phyloP scores from a whole-genome alignment of 176 grass and related monocot genomes.

The Echinochloa phyllopogon region DNA sequence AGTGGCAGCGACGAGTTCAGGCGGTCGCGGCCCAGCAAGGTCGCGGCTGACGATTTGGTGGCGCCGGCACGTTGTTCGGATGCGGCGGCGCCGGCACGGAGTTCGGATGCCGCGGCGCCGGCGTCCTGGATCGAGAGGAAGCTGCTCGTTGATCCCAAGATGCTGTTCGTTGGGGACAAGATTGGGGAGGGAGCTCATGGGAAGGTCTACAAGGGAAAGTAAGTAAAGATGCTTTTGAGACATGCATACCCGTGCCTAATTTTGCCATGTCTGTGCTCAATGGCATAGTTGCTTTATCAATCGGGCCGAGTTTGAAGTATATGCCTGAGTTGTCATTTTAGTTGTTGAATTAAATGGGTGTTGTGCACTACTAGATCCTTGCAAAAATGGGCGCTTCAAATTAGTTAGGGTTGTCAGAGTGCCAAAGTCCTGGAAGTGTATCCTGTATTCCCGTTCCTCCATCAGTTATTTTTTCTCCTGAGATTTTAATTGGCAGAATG shows the following conservation, averaged over 20 bases:
- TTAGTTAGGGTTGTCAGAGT: background rate
- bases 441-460: background rate
- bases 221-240: conserved; percentile 39
- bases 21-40: conserved; percentile 57
- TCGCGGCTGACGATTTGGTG: conserved; percentile 50
- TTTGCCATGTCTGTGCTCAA: conserved; percentile 5
- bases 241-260: conserved; percentile 6
- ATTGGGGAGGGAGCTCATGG: conserved; percentile 98
- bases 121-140: conserved; percentile 69
- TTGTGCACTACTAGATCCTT: conserved; percentile 1
- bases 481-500: background rate
- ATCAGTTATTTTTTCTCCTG: background rate
- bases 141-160: conserved; percentile 91
- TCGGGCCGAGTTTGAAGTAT: conserved; percentile 14
- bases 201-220: conserved; percentile 99
- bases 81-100: conserved; percentile 15
- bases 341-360: conserved; percentile 10
- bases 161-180: conserved; percentile 80
- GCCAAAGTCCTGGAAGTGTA: background rate
- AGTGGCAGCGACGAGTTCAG: conserved; percentile 50
- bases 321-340: conserved; percentile 19
- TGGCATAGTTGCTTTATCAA: conserved; percentile 17
- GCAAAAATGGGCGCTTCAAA: background rate
- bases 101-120: conserved; percentile 45
- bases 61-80: conserved; percentile 49